Conservation (phyloP, 495 filamentous ascomycete species). For the Hypoxylon lienhwacheense region DNA sequence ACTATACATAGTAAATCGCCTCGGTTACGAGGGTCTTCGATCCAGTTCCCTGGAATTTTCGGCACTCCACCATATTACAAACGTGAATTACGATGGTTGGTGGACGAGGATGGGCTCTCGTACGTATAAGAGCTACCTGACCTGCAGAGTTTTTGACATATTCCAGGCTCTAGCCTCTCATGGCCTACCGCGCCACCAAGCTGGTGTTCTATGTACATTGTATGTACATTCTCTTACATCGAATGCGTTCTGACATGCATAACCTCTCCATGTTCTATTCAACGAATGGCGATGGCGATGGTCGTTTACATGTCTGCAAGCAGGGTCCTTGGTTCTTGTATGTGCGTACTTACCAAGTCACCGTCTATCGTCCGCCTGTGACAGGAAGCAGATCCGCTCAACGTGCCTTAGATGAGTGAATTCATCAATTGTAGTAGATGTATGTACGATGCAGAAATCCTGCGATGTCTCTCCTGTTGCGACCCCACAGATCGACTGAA, state of each 20-base stretch:
- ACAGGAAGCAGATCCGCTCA: conserved; percentile 3
- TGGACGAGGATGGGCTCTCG: background rate
- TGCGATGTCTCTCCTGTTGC: background rate
- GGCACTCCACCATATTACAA: background rate
- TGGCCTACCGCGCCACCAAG: conserved; percentile 16
- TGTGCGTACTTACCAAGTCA: background rate
- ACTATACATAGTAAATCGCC: too few relatives aligned
- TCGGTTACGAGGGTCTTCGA: too few relatives aligned
- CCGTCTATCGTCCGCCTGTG: background rate
- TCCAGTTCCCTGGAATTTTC: conserved; percentile 2
- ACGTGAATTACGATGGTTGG: conserved; percentile 2
- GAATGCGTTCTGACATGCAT: conserved; percentile 12
- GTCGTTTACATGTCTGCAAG: background rate
- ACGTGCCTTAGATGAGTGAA: conserved; percentile 1
- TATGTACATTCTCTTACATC: background rate
- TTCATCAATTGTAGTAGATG: background rate
- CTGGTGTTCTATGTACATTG: background rate
- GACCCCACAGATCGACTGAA: background rate
- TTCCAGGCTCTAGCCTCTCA: background rate
- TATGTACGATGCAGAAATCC: too few relatives aligned
- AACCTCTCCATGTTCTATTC: conserved; percentile 9
- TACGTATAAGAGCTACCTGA: background rate
- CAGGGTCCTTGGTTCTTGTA: background rate
- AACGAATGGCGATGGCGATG: conserved; percentile 20
- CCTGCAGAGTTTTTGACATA: conserved; percentile 12